These are phyloP conservation scores for Sporothrix brasiliensis DNA, from an alignment of 2,329 filamentous ascomycete genomes.

Conservation along the genomic window DNA sequence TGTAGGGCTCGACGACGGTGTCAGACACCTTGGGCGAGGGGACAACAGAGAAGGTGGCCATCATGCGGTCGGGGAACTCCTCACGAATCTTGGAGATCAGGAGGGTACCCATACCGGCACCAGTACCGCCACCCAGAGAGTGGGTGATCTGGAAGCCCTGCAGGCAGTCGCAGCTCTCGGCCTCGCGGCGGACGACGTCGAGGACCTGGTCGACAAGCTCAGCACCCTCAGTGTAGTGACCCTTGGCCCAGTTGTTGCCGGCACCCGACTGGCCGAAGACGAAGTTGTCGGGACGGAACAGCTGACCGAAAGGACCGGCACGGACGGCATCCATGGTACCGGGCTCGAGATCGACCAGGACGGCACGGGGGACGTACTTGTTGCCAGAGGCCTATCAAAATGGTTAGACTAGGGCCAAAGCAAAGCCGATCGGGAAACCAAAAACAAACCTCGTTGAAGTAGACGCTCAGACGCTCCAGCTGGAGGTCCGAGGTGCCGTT, in stretches of 20 bases:
- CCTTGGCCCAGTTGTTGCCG: conserved; percentile 99
- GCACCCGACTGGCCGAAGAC: conserved; percentile 99
- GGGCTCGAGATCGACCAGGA: conserved; percentile 98
- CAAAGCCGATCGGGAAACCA: too few relatives aligned
- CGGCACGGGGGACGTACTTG: conserved; percentile 99
- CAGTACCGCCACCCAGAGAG: conserved; percentile 99
- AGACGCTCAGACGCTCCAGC: conserved; percentile 88
- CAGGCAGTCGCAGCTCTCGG: conserved; percentile 98
- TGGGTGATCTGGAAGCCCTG: conserved; percentile 99
- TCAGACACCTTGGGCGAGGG: conserved; percentile 99
- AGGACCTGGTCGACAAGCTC: conserved; percentile 98
- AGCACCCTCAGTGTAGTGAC: conserved; percentile 99
- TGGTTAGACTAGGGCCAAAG: neutral
- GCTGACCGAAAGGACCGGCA: conserved; percentile 95
- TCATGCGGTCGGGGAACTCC: conserved; percentile 99
- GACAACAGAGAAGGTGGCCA: conserved; percentile 99
- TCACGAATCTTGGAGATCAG: conserved; percentile 99
- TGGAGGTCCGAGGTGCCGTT: conserved; percentile 98
- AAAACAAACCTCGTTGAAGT: conserved; percentile 60
- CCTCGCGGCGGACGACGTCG: conserved; percentile 97
- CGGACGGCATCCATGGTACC: conserved; percentile 99
- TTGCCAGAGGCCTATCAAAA: conserved; percentile 78
- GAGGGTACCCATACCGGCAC: conserved; percentile 99
- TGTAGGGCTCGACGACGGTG: conserved; percentile 99
- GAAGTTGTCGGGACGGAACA: conserved; percentile 99